Conservation (phyloP, 2,329 filamentous ascomycete species). For the Colletotrichum cereale region DNA sequence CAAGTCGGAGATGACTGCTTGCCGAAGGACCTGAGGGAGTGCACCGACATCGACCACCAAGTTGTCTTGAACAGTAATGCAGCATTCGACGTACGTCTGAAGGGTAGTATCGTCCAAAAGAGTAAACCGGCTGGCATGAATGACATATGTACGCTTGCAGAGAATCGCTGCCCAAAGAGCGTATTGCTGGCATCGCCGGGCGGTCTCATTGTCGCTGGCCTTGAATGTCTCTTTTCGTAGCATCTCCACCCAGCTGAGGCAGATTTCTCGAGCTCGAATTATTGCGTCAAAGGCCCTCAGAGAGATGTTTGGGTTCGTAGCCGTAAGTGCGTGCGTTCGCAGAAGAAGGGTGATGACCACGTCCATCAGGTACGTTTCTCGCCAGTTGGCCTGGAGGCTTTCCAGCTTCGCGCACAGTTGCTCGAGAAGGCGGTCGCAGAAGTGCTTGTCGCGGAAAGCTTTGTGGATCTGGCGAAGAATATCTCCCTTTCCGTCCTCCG, state of each 20-base stretch:
- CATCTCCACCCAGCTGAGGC: conserved; percentile 61
- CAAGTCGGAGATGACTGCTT: conserved; percentile 60
- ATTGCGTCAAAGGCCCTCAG: conserved; percentile 52
- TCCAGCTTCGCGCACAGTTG: conserved; percentile 59
- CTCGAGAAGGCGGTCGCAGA: conserved; percentile 61
- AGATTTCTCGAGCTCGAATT: conserved; percentile 54
- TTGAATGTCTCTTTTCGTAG: conserved; percentile 60
- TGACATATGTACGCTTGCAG: conserved; percentile 58
- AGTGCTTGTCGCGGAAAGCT: conserved; percentile 61
- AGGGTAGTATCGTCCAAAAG: conserved; percentile 35
- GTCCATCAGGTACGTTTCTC: conserved; percentile 70
- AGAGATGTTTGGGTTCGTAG: conserved; percentile 19
- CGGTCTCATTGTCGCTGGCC: conserved; percentile 51
- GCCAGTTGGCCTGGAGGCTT: conserved; percentile 66
- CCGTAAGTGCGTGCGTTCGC: conserved; percentile 49
- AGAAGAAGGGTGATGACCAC: conserved; percentile 65
- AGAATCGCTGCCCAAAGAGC: conserved; percentile 68
- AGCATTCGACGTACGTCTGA: conserved; percentile 45
- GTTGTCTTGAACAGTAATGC: conserved; percentile 59
- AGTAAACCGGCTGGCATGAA: conserved; percentile 20
- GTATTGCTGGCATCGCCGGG: conserved; percentile 57
- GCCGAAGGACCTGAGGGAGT: conserved; percentile 51
- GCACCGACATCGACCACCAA: conserved; percentile 51
- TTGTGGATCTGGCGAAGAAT: conserved; percentile 60
- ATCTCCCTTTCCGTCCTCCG: conserved; percentile 47